These are phyloP conservation scores for Trichocladium uniseriatum DNA, from an alignment of 495 filamentous ascomycete genomes.

Conservation along the genomic window DNA sequence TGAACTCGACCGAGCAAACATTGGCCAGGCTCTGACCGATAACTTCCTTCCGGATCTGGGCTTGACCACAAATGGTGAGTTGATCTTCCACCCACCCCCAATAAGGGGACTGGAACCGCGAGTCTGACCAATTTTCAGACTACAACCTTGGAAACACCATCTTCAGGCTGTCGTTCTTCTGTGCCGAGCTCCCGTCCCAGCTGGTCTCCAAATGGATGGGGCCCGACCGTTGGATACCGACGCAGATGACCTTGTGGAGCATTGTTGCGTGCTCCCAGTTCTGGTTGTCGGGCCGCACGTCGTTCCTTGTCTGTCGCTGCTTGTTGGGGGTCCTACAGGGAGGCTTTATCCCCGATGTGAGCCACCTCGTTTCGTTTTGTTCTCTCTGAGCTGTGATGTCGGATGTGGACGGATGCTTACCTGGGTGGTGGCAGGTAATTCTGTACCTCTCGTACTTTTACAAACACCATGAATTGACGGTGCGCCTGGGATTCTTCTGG, in stretches of 20 bases:
- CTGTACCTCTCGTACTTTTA: conserved; percentile 68
- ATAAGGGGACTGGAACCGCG: too few relatives aligned
- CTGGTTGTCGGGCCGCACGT: conserved; percentile 48
- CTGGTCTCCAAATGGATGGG: conserved; percentile 68
- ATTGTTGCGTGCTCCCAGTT: conserved; percentile 61
- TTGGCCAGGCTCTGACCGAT: conserved; percentile 32
- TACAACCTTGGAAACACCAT: conserved; percentile 74
- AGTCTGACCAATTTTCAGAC: conserved; percentile 25
- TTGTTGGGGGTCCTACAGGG: conserved; percentile 69
- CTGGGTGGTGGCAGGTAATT: conserved; percentile 21
- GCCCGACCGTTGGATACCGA: conserved; percentile 77
- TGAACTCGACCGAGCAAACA: conserved; percentile 69
- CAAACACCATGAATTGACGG: conserved; percentile 52
- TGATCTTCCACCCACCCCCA: not conserved
- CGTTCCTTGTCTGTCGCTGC: conserved; percentile 55
- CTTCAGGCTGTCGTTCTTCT: conserved; percentile 58
- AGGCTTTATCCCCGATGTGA: conserved; percentile 50
- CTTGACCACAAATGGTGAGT: conserved; percentile 30
- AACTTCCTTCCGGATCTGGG: conserved; percentile 30
- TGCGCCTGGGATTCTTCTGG: conserved; percentile 47
- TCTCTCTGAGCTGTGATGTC: too few relatives aligned
- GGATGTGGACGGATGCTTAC: not conserved
- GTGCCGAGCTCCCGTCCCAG: conserved; percentile 67
- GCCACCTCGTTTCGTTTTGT: not conserved
- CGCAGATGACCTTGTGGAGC: conserved; percentile 73